Conservation (phyloP, 1,139 yeast species). For the Scheffersomyces titani region DNA sequence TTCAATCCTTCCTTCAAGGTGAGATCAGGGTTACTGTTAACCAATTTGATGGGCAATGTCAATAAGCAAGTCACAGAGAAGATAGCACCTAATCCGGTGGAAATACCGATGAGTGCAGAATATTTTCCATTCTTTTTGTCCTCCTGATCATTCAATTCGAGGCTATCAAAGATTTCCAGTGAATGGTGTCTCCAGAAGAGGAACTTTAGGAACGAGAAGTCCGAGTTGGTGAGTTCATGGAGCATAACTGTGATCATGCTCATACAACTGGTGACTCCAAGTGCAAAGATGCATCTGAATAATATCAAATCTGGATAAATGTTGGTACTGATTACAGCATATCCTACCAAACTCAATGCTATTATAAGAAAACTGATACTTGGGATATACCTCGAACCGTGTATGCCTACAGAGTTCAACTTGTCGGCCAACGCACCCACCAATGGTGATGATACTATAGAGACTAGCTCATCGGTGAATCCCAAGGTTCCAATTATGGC, state of each 20-base stretch:
- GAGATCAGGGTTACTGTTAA: slow-evolving; percentile 27
- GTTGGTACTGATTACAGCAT: slow-evolving; percentile 33
- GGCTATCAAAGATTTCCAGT: background rate
- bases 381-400: slow-evolving; percentile 58
- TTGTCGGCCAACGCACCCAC: slow-evolving; percentile 66
- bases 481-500: slow-evolving; percentile 61
- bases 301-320: slow-evolving; percentile 51
- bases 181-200: slow-evolving; percentile 4
- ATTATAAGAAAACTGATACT: slow-evolving; percentile 48
- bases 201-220: slow-evolving; percentile 25
- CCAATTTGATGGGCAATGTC: slow-evolving; percentile 48
- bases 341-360: slow-evolving; percentile 50
- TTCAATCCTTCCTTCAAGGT: slow-evolving; percentile 43
- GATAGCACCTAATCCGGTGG: slow-evolving; percentile 70
- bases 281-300: slow-evolving; percentile 57
- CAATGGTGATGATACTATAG: slow-evolving; percentile 59
- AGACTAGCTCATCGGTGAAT: slow-evolving; percentile 60
- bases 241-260: slow-evolving; percentile 53
- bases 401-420: slow-evolving; percentile 23
- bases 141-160: background rate
- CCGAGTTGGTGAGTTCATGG: slow-evolving; percentile 54
- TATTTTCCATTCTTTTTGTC: slow-evolving; percentile 49
- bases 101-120: slow-evolving; percentile 62
- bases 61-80: slow-evolving; percentile 53
- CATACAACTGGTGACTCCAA: slow-evolving; percentile 57